Percentiles rank a stretch among this genome's conserved stretches.
Evolutionary conservation across 2,329 filamentous ascomycete genomes (phyloP).

Genomic region (Claviceps pusilla): DNA sequence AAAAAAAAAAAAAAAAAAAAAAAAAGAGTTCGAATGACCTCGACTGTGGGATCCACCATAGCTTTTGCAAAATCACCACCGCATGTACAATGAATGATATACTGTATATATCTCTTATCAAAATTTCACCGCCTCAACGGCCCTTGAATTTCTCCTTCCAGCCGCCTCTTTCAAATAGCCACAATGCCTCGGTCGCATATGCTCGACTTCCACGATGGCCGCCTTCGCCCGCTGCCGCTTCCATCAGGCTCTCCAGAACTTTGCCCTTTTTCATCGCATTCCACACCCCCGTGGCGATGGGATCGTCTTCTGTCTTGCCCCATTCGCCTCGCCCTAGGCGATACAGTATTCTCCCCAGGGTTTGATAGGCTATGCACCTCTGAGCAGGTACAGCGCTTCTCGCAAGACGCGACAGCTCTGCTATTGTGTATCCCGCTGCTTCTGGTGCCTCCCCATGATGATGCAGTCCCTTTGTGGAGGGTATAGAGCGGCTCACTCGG

Average conservation of each 20-base stretch:
- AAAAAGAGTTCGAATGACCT: too few relatives aligned
- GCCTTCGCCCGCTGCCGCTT: constrained; percentile 54
- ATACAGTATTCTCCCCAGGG: constrained; percentile 71
- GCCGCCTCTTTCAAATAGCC: constrained; percentile 62
- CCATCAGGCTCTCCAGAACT: constrained; percentile 60
- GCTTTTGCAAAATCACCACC: too few relatives aligned
- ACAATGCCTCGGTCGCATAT: constrained; percentile 79
- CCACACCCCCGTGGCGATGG: constrained; percentile 71
- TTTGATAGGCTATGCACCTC: constrained; percentile 82
- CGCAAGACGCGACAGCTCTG: constrained; percentile 67
- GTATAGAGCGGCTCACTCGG: constrained; percentile 55
- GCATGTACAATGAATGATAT: too few relatives aligned
- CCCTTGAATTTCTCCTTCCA: constrained; percentile 50
- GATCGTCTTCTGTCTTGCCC: constrained; percentile 42
- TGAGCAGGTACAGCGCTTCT: constrained; percentile 74
- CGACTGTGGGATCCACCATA: too few relatives aligned
- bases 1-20: too few relatives aligned
- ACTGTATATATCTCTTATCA: neutral
- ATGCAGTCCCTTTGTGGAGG: constrained; percentile 67
- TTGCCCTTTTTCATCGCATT: constrained; percentile 58
- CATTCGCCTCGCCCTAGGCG: constrained; percentile 60
- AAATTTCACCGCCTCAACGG: constrained; percentile 18
- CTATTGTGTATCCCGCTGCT: constrained; percentile 84
- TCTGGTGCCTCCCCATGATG: constrained; percentile 88
- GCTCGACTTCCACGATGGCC: constrained; percentile 67